Conservation (phyloP, 2,329 filamentous ascomycete species). For the Apiospora malaysiana region DNA sequence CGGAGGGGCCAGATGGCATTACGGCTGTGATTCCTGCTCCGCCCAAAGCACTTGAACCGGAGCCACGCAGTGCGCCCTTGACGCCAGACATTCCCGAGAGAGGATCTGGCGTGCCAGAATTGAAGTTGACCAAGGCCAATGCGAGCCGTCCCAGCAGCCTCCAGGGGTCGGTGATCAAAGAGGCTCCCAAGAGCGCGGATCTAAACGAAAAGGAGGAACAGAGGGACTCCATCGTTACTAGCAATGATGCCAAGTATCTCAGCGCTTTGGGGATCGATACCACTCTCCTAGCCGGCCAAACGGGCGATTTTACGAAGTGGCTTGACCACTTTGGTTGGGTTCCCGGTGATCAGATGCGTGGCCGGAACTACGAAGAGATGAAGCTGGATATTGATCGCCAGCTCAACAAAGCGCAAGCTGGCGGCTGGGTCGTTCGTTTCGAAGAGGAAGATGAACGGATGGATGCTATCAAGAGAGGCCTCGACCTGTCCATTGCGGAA, state of each 20-base stretch:
- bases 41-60: constrained; percentile 50
- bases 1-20: constrained; percentile 83
- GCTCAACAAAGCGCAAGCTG: constrained; percentile 87
- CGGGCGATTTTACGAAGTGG: constrained; percentile 80
- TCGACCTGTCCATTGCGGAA: constrained; percentile 90
- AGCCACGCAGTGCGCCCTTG: constrained; percentile 31
- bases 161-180: constrained; percentile 43
- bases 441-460: constrained; percentile 90
- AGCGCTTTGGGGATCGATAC: constrained; percentile 79
- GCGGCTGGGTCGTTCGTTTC: constrained; percentile 85
- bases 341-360: constrained; percentile 73
- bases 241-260: constrained; percentile 81
- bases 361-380: constrained; percentile 78
- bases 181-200: constrained; percentile 39
- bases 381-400: constrained; percentile 86
- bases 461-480: constrained; percentile 80
- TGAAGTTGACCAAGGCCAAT: constrained; percentile 61
- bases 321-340: constrained; percentile 91
- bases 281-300: constrained; percentile 74
- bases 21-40: constrained; percentile 87
- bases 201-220: constrained; percentile 50
- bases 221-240: constrained; percentile 67
- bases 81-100: constrained; percentile 42
- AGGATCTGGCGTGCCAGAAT: constrained; percentile 56
- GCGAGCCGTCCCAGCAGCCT: constrained; percentile 48